These are phyloP conservation scores for Pleurotus tuoliensis DNA, from an alignment of 768 basidiomycete genomes.

Conservation along the genomic window DNA sequence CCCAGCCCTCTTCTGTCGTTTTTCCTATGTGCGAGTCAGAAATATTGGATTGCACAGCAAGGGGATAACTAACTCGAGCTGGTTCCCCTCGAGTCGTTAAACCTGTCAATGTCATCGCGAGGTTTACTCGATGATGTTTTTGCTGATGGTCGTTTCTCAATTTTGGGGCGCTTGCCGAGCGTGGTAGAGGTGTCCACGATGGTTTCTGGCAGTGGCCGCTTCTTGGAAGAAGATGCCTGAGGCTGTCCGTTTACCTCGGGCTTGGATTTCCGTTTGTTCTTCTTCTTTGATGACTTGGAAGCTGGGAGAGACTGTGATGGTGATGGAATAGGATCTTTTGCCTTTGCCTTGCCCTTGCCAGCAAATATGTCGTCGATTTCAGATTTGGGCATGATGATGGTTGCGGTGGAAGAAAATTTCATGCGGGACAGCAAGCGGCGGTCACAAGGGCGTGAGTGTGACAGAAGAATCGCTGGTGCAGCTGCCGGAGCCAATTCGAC, in stretches of 20 bases:
- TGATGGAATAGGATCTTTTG: too few species aligned
- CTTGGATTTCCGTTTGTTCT: conserved; percentile 29
- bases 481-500: too few species aligned
- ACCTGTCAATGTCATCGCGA: conserved; percentile 40
- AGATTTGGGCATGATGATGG: conserved; percentile 42
- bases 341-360: conserved; percentile 36
- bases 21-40: conserved; percentile 45
- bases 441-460: conserved; percentile 9
- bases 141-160: conserved; percentile 12
- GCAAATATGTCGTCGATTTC: conserved; percentile 89
- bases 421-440: not conserved
- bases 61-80: conserved; percentile 52
- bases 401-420: conserved; percentile 7
- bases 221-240: conserved; percentile 19
- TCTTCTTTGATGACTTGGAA: conserved; percentile 44
- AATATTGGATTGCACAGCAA: not conserved
- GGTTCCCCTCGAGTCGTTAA: conserved; percentile 74
- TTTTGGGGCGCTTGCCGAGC: conserved; percentile 36
- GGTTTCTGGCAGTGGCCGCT: conserved; percentile 51
- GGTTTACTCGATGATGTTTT: conserved; percentile 9
- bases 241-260: conserved; percentile 11
- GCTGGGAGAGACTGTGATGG: conserved; percentile 12
- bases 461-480: not conserved
- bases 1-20: conserved; percentile 77
- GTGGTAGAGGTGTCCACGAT: conserved; percentile 59